Evolutionary conservation across 2,329 filamentous ascomycete species (phyloP), one percentile per base, ranked within the genome.

Genomic region (Lojkania enalia): DNA sequence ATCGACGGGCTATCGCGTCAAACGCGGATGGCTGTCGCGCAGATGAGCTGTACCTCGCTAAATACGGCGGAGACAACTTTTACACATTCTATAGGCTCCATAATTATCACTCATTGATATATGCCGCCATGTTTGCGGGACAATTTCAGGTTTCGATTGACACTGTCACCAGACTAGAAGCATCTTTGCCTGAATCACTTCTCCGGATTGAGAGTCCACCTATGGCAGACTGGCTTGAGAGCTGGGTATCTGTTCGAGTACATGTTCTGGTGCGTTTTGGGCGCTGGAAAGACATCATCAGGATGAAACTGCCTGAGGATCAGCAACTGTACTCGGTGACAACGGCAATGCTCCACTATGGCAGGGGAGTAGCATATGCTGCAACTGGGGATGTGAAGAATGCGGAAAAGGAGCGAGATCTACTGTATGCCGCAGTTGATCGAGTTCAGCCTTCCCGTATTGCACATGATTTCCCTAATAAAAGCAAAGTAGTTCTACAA

Each of bases 211-310:
- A 83, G 49, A 83, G 80, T 0, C 85, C 85, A 0, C 85, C 85
- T 0, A 90, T 91, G 86, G 86, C 87, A 1, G 86, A 90, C 64
- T 90, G 85, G 82, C 72, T 90, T 1, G 88, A 91, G 66, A 79
- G 80, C 1, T 90, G 89, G 52, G 67, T 87, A 3, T 78, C 80
- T 1, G 82, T 88, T 64, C 78, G 83, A 3, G 72, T 85, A 2
- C 87, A 92, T 63, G 83, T 84, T 1, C 72, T 88, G 13, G 76
- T 92, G 33, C 81, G 88, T 0, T 92, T 91, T 54, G 88, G 88
- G 0, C 73, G 72, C 13, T 91, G 88, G 88, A 59, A 81, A 0
- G 84, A 88, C 1, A 74, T 90, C 16, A 67, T 86, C 6, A 66
- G 71, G 1, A 66, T 87, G 1, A 46, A 70, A 0, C 48, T 87